Percentiles rank a stretch among this genome's conserved stretches.
phyloP scores from a whole-genome alignment of 352 stramenopile genomes.

The Globisporangium heterothallicum region DNA sequence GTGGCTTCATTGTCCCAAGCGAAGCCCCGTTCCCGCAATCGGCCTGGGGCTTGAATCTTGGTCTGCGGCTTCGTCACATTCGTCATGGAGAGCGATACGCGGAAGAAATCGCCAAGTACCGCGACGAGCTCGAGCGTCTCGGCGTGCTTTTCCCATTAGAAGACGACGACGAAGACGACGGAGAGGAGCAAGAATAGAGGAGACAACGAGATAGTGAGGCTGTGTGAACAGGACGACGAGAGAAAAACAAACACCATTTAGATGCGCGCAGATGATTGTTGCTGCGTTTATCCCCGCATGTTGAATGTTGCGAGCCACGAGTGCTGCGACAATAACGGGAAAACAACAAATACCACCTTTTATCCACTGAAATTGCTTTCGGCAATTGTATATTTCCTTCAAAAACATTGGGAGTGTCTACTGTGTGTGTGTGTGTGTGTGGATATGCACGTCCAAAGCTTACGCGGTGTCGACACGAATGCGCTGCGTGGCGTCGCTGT shows the following conservation, averaged over 20 bases:
- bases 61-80: slow-evolving; percentile 59
- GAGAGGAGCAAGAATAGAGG: not conserved
- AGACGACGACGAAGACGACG: not conserved
- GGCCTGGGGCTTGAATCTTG: slow-evolving; percentile 68
- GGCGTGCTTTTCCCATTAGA: slow-evolving; percentile 3
- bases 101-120: slow-evolving; percentile 57
- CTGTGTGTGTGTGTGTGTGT: too few relatives aligned
- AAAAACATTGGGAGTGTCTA: too few relatives aligned
- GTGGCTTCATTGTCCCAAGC: slow-evolving; percentile 52
- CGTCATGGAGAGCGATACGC: slow-evolving; percentile 60
- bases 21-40: slow-evolving; percentile 46
- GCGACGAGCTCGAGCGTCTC: slow-evolving; percentile 24
- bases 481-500: slow-evolving; percentile 34
- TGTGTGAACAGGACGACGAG: not conserved
- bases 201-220: not conserved
- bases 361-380: too few relatives aligned
- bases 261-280: not conserved
- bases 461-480: slow-evolving; percentile 25
- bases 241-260: not conserved
- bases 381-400: too few relatives aligned
- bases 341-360: too few relatives aligned
- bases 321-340: too few relatives aligned
- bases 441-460: too few relatives aligned
- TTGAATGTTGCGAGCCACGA: too few relatives aligned
- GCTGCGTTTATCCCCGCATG: not conserved